Evolutionary conservation across 805 yeast species (phyloP).

Genomic region (Candida parachauliodes): DNA sequence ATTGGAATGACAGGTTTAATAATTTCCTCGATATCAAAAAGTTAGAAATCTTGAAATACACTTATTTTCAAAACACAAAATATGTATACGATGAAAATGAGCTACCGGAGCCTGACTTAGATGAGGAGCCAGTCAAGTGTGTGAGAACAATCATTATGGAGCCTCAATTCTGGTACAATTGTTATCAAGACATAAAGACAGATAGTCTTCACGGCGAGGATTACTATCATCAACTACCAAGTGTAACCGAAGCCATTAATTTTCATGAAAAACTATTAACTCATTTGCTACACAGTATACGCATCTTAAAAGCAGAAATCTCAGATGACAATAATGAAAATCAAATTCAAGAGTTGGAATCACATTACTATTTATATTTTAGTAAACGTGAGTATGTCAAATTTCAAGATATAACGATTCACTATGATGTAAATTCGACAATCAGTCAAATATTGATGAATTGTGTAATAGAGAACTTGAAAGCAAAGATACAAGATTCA

Average conservation of each 20-base stretch:
- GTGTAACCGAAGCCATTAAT: neutral
- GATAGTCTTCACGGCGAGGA: neutral
- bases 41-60: neutral
- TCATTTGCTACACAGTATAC: constrained; percentile 1
- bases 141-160: neutral
- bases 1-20: neutral
- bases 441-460: neutral
- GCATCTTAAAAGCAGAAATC: neutral
- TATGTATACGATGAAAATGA: too few species aligned
- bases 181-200: constrained; percentile 7
- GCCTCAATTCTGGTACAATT: constrained; percentile 8
- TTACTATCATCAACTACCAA: constrained; percentile 2
- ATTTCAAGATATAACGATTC: too few species aligned
- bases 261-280: constrained; percentile 2
- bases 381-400: neutral
- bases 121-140: too few species aligned
- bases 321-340: neutral
- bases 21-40: neutral
- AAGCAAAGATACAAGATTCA: neutral
- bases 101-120: too few species aligned
- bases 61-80: too few species aligned
- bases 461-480: neutral
- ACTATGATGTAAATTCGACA: neutral
- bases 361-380: constrained; percentile 1
- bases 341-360: neutral